These are phyloP conservation scores for Xanthoconium stramineum DNA, from an alignment of 768 basidiomycete species.

Conservation along the genomic window DNA sequence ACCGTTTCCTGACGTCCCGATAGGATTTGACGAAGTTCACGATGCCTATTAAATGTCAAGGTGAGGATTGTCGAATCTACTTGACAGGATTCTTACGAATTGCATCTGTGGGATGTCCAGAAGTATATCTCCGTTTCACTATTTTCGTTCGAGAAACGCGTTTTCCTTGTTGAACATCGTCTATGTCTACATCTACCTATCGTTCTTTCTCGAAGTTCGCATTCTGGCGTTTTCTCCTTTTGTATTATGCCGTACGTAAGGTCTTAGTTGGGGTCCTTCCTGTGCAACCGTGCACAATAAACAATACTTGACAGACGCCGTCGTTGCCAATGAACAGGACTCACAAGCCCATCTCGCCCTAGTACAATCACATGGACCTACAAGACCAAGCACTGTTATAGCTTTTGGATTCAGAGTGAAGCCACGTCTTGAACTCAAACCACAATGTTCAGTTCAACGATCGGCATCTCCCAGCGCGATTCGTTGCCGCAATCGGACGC, in stretches of 20 bases:
- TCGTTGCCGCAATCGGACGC: not conserved
- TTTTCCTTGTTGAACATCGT: not conserved
- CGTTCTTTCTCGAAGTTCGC: constrained; percentile 3
- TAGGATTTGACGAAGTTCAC: constrained; percentile 26
- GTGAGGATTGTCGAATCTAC: not conserved
- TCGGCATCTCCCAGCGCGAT: not conserved
- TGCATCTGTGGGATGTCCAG: not conserved
- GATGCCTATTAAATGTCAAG: constrained; percentile 12
- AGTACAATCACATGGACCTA: not conserved
- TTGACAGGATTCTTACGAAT: not conserved
- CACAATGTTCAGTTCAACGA: constrained; percentile 1
- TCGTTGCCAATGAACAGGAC: not conserved
- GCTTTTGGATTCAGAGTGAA: not conserved
- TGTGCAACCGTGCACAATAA: constrained; percentile 7
- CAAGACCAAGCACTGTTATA: not conserved
- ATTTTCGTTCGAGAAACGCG: constrained; percentile 11
- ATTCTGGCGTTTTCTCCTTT: constrained; percentile 2
- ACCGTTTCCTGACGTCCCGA: constrained; percentile 27
- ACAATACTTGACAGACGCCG: not conserved
- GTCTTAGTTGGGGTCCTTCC: not conserved
- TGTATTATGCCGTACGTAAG: constrained; percentile 6
- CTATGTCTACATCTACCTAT: not conserved
- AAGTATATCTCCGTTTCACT: not conserved
- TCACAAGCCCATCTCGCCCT: not conserved
- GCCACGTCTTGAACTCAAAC: constrained; percentile 3